Percentiles rank a stretch among this genome's conserved stretches.
Conservation (phyloP, 805 yeast species). For the Nakazawaea ernobii region DNA sequence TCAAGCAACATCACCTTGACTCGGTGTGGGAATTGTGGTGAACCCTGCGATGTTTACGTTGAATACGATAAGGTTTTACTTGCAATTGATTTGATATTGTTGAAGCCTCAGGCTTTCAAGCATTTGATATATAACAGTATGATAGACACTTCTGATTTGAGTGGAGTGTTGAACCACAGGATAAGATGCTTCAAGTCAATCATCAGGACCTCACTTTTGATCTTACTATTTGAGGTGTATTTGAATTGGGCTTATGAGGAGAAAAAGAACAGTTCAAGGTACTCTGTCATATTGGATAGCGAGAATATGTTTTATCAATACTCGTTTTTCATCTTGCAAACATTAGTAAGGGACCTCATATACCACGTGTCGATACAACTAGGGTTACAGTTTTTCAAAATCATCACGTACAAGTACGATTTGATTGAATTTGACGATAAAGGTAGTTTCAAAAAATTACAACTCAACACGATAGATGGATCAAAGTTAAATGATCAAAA, state of each 20-base stretch:
- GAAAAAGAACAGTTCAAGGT: conserved; percentile 32
- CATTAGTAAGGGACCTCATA: conserved; percentile 39
- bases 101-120: conserved; percentile 83
- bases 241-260: conserved; percentile 91
- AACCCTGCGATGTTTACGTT: conserved; percentile 82
- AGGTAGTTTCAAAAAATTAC: not conserved
- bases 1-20: conserved; percentile 76
- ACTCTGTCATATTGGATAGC: conserved; percentile 23
- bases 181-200: not conserved
- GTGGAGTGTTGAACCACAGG: not conserved
- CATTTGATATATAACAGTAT: conserved; percentile 78
- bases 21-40: conserved; percentile 64
- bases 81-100: conserved; percentile 73
- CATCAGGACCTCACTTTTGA: conserved; percentile 51
- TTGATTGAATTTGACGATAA: conserved; percentile 5
- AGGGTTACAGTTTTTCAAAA: not conserved
- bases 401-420: not conserved
- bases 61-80: conserved; percentile 84
- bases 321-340: conserved; percentile 45
- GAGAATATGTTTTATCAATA: conserved; percentile 47
- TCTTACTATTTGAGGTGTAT: conserved; percentile 81
- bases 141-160: conserved; percentile 17
- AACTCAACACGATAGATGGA: conserved; percentile 6
- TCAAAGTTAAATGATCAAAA: not conserved
- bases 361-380: conserved; percentile 32